Percentiles rank a stretch among this genome's conserved stretches.
Conservation (phyloP, 176 grass and related monocot genomes). For the Elaeis guineensis region DNA sequence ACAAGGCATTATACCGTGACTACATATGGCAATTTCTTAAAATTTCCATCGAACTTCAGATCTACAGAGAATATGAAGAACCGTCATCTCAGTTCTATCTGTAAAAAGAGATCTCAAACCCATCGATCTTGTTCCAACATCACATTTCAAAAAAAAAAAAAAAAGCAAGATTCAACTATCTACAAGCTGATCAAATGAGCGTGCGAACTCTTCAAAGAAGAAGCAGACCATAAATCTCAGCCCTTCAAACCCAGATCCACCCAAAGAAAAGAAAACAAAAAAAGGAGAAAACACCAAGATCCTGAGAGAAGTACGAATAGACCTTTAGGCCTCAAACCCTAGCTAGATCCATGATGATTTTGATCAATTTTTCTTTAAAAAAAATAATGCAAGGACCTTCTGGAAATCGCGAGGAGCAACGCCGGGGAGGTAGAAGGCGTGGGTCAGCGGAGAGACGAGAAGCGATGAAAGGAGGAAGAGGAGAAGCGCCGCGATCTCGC, state of each 20-base stretch:
- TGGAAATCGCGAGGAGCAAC: constrained; percentile 68
- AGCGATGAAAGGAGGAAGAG: constrained; percentile 13
- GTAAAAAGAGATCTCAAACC: background rate
- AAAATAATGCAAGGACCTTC: constrained; percentile 27
- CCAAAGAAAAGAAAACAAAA: background rate
- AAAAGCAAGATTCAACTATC: background rate
- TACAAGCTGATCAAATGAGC: background rate
- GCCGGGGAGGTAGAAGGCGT: constrained; percentile 76
- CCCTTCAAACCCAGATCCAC: background rate
- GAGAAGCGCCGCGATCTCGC: constrained; percentile 12
- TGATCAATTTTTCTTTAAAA: background rate
- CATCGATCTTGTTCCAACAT: background rate
- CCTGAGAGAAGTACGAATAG: background rate
- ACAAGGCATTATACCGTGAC: too few relatives aligned
- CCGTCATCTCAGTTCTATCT: too few relatives aligned
- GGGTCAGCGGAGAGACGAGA: constrained; percentile 7
- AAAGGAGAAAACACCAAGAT: constrained; percentile 8
- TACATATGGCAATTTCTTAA: too few relatives aligned
- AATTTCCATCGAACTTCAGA: too few relatives aligned
- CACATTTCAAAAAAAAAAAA: background rate
- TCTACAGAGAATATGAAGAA: too few relatives aligned
- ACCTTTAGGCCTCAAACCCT: background rate
- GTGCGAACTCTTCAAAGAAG: background rate
- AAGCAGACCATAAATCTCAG: background rate
- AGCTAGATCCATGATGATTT: constrained; percentile 20